These are phyloP conservation scores for Plantago lanceolata DNA, from an alignment of 305 asterid genomes.

Conservation along the genomic window DNA sequence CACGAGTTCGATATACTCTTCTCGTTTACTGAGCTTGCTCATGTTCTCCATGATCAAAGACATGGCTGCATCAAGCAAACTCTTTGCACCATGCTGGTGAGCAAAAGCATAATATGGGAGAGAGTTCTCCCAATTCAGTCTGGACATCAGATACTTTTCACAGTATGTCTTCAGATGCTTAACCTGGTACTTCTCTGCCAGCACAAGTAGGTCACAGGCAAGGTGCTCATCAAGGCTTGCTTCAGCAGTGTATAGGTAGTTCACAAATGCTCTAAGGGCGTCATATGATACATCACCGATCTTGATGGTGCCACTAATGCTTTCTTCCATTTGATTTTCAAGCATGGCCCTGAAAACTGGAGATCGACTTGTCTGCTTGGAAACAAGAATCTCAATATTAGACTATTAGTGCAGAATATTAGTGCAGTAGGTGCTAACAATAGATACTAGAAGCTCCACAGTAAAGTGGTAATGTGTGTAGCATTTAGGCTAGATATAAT, in stretches of 20 bases:
- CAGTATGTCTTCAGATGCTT: constrained; percentile 81
- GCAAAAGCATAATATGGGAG: constrained; percentile 76
- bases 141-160: constrained; percentile 74
- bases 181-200: constrained; percentile 92
- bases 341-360: constrained; percentile 94
- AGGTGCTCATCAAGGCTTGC: constrained; percentile 70
- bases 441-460: too few relatives aligned
- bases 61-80: constrained; percentile 66
- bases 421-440: too few relatives aligned
- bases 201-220: constrained; percentile 81
- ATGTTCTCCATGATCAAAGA: constrained; percentile 72
- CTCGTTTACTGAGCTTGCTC: constrained; percentile 69
- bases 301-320: constrained; percentile 83
- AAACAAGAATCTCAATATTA: neutral
- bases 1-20: constrained; percentile 74
- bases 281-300: constrained; percentile 76
- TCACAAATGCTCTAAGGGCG: constrained; percentile 68
- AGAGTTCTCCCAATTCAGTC: constrained; percentile 78
- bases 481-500: too few relatives aligned
- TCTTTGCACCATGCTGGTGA: constrained; percentile 74
- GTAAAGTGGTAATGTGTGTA: neutral
- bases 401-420: neutral
- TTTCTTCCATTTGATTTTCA: constrained; percentile 84
- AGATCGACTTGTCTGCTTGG: constrained; percentile 57
- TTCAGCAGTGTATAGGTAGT: constrained; percentile 82